Evolutionary conservation across 495 filamentous ascomycete species (phyloP).

Genomic region (Chaetomidium leptoderma): DNA sequence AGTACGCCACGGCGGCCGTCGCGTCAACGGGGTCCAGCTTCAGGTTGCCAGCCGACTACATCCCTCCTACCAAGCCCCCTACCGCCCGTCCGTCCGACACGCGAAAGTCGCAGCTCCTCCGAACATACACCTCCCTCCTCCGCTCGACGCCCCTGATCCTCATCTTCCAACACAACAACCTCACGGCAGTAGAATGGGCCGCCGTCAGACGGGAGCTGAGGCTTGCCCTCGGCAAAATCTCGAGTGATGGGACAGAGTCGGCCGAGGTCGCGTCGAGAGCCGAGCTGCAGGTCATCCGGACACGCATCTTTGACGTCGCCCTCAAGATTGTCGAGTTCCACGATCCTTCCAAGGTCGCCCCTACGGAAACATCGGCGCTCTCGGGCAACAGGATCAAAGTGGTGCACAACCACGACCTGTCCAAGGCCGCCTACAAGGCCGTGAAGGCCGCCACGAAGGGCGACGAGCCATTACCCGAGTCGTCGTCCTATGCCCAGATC

Average conservation of each 20-base stretch:
- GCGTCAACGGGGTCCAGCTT: conserved; percentile 38
- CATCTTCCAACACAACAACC: conserved; percentile 95
- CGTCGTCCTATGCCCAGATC: conserved; percentile 52
- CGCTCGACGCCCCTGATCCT: conserved; percentile 84
- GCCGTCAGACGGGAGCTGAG: conserved; percentile 77
- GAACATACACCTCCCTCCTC: conserved; percentile 88
- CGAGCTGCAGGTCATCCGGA: conserved; percentile 75
- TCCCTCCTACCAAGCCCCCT: conserved; percentile 75
- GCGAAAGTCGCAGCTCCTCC: conserved; percentile 91
- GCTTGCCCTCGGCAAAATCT: conserved; percentile 60
- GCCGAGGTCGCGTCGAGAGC: conserved; percentile 47
- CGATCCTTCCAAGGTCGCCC: conserved; percentile 49
- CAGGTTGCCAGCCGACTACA: conserved; percentile 50
- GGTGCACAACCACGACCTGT: conserved; percentile 67
- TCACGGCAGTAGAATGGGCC: conserved; percentile 82
- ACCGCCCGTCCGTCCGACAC: conserved; percentile 80
- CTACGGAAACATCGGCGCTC: conserved; percentile 20
- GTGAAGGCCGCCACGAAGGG: conserved; percentile 50
- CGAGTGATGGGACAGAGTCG: conserved; percentile 12
- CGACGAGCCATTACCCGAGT: conserved; percentile 34
- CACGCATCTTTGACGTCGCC: conserved; percentile 82
- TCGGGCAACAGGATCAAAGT: conserved; percentile 40
- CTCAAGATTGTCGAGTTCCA: conserved; percentile 83
- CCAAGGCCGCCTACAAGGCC: conserved; percentile 59
- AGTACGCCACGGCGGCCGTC: conserved; percentile 38